Percentiles rank a stretch among this genome's conserved stretches.
Evolutionary conservation across 164 flowering plant genomes (phyloP).

Genomic region (Sextonia rubra): DNA sequence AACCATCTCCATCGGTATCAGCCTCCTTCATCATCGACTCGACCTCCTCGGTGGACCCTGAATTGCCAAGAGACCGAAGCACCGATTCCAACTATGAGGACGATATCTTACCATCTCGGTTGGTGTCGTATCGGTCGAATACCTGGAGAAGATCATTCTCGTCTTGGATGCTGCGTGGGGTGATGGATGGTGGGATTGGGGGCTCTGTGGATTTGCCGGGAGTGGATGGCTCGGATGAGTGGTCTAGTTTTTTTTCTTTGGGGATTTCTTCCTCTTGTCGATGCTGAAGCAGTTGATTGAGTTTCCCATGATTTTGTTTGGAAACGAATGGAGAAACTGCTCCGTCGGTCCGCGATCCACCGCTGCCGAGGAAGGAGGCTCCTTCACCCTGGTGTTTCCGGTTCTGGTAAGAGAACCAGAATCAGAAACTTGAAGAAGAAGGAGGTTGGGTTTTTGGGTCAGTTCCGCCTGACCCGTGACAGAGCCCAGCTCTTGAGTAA

Average conservation of each 20-base stretch:
- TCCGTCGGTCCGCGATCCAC: too few relatives aligned
- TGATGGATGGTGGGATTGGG: not conserved
- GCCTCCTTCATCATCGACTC: constrained; percentile 18
- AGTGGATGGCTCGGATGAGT: not conserved
- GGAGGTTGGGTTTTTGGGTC: too few relatives aligned
- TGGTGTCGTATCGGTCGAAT: constrained; percentile 13
- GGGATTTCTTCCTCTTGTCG: not conserved
- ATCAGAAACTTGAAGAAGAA: too few relatives aligned
- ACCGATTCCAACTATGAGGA: constrained; percentile 10
- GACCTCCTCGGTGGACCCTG: constrained; percentile 6
- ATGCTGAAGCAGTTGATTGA: not conserved
- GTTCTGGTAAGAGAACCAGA: too few relatives aligned
- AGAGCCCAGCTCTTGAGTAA: too few relatives aligned
- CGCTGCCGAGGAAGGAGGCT: too few relatives aligned
- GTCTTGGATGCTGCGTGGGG: constrained; percentile 5
- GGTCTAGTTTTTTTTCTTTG: not conserved
- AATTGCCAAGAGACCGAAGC: constrained; percentile 13
- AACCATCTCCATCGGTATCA: constrained; percentile 17
- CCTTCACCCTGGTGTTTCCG: too few relatives aligned
- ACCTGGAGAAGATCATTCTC: constrained; percentile 12
- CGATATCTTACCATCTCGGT: constrained; percentile 18
- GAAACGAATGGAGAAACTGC: not conserved
- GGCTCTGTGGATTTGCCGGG: not conserved
- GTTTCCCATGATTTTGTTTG: not conserved
- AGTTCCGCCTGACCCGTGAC: too few relatives aligned